Evolutionary conservation across 2,329 filamentous ascomycete genomes (phyloP), one percentile per base, ranked within the genome.

Genomic region (Cordyceps farinosa): DNA sequence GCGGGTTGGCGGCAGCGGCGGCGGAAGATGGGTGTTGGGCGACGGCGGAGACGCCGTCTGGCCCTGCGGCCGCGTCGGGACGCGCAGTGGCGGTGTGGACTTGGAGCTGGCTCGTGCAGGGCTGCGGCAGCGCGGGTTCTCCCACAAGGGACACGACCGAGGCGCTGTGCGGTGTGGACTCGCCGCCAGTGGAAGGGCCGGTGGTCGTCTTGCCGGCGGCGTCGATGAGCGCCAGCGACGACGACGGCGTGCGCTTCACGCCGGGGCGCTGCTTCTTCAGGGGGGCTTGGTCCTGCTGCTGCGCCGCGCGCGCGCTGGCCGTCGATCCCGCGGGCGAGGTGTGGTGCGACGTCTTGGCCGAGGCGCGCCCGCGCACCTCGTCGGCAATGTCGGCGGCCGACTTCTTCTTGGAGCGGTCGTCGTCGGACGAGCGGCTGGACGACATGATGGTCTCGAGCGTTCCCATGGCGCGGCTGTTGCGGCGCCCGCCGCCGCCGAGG

Each of bases 381-480:
- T 82, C 81, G 0, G 82, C 80, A 32, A 87, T 75, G 63, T 85
- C 83, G 1, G 81, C 77, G 0, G 85, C 85, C 1, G 84, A 79
- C 69, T 83, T 48, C 44, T 62, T 62, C 72, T 85, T 87, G 67
- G 81, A 84, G n/a, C 80, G 77, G 67, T 80, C 82, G 48, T 87
- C 85, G 66, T 88, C 86, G 30, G 87, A 84, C 0, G 85, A 88
- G 32, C 85, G 80, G 65, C 85, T 88, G 0, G 84, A 86, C 30
- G 84, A 87, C 79, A 88, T 88, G 69, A 88, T 88, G 0, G 86
- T 88, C 69, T 89, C 85, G 4, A 88, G 73, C 1, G 85, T 88
- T 3, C 85, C 84, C 71, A 87, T 84, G 5, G 86, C 86, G 30
- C 78, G 77, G 64, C 82, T 85, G 60, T 78, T 79, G 48, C 80